phyloP scores from a whole-genome alignment of 2,329 filamentous ascomycete genomes.

The Venturia oleaginea region DNA sequence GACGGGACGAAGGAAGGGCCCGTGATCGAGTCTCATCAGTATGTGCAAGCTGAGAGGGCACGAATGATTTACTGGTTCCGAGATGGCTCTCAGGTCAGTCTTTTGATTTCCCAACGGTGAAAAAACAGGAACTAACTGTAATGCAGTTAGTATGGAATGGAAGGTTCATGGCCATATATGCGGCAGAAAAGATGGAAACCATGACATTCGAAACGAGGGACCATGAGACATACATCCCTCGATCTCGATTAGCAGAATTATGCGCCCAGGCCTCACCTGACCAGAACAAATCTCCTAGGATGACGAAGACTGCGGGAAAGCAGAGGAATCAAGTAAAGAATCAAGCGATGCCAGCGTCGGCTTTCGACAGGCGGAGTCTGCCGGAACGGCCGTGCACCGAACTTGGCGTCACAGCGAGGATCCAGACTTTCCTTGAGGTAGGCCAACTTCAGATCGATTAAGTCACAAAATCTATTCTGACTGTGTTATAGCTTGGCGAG shows the following conservation, averaged over 20 bases:
- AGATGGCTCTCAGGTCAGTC: constrained; percentile 67
- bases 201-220: constrained; percentile 70
- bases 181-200: constrained; percentile 67
- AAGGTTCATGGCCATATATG: constrained; percentile 68
- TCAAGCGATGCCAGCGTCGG: constrained; percentile 33
- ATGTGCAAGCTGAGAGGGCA: constrained; percentile 50
- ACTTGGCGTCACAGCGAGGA: constrained; percentile 46
- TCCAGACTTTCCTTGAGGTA: constrained; percentile 57
- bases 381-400: constrained; percentile 38
- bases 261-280: constrained; percentile 41
- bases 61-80: constrained; percentile 86
- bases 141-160: constrained; percentile 66
- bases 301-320: constrained; percentile 44
- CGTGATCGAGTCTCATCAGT: constrained; percentile 6
- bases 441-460: constrained; percentile 16
- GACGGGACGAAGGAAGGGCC: constrained; percentile 53
- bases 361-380: constrained; percentile 36
- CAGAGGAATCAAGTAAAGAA: constrained; percentile 34
- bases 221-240: constrained; percentile 77
- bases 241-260: constrained; percentile 45
- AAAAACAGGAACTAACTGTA: constrained; percentile 13
- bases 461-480: not conserved
- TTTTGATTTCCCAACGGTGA: not conserved
- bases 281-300: constrained; percentile 47
- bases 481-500: constrained; percentile 46